Evolutionary conservation across 208 protist species (phyloP).

Genomic region (Leishmania martiniquensis): DNA sequence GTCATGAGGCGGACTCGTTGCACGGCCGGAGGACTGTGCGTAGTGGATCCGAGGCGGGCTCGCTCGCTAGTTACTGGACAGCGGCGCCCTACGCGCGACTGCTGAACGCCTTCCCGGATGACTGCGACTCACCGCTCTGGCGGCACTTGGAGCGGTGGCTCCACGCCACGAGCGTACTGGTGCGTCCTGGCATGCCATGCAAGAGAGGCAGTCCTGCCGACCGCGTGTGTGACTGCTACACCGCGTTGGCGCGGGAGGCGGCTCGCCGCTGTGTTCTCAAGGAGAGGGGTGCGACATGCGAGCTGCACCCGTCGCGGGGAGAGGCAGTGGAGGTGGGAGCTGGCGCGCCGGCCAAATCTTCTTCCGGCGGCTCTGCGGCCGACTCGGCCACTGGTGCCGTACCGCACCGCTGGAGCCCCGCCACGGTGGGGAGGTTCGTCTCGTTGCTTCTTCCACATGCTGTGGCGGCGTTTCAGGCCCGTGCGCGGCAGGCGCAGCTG

Average conservation of each 20-base stretch:
- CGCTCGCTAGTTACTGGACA: background rate
- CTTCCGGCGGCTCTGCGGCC: background rate
- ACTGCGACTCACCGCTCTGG: conserved; percentile 59
- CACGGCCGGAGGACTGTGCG: no score
- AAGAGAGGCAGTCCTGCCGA: conserved; percentile 11
- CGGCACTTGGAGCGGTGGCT: conserved; percentile 81
- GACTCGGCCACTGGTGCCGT: background rate
- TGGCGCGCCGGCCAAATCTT: background rate
- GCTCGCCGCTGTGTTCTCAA: background rate
- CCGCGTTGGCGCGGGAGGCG: conserved; percentile 34
- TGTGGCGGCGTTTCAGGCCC: conserved; percentile 43
- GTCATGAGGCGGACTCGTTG: background rate
- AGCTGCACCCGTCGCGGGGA: background rate
- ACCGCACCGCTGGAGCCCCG: conserved; percentile 40
- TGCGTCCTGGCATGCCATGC: conserved; percentile 53
- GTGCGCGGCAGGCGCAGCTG: conserved; percentile 14
- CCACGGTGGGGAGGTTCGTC: conserved; percentile 54
- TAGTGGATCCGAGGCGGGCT: background rate
- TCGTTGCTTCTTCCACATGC: conserved; percentile 47
- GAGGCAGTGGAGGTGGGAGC: background rate
- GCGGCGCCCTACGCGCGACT: conserved; percentile 17
- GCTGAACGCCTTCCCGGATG: conserved; percentile 31
- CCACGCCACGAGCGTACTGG: conserved; percentile 67
- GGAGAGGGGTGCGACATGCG: background rate
- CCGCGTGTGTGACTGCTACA: conserved; percentile 50